Evolutionary conservation across 106 monocot genomes (phyloP).

Genomic region (Allium fistulosum): DNA sequence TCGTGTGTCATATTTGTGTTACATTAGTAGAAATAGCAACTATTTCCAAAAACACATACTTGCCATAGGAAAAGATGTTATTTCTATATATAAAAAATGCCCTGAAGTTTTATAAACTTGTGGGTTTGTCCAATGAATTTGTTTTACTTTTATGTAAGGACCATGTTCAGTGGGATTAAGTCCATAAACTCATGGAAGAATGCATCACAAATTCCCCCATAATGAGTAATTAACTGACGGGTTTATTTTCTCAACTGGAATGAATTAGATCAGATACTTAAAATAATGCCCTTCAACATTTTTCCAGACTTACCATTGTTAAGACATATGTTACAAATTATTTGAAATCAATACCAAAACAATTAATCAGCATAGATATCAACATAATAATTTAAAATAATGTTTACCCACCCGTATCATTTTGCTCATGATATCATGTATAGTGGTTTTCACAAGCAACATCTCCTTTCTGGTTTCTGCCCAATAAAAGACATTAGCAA

Average conservation of each 20-base stretch:
- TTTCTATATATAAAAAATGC: no score
- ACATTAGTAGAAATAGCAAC: no score
- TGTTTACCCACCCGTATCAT: slow-evolving; percentile 65
- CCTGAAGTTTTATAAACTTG: no score
- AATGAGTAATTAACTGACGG: not conserved
- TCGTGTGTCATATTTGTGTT: no score
- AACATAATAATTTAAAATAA: not conserved
- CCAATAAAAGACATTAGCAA: slow-evolving; percentile 17
- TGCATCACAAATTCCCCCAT: not conserved
- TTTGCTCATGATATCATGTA: slow-evolving; percentile 97
- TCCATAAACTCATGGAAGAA: no score
- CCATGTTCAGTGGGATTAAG: no score
- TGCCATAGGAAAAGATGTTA: no score
- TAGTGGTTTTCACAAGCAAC: slow-evolving; percentile 89
- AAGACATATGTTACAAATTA: not conserved
- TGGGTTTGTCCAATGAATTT: no score
- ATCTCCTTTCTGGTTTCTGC: slow-evolving; percentile 60
- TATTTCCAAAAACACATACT: no score
- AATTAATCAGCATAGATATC: not conserved
- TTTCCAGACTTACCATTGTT: not conserved
- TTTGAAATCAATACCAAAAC: not conserved
- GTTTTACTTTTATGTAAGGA: no score
- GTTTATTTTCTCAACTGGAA: not conserved
- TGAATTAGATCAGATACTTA: not conserved
- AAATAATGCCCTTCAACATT: no score